Evolutionary conservation across 371 early-diverging fungal species (phyloP), one percentile per base, ranked within the genome.

Genomic region (Mortierella sp.): DNA sequence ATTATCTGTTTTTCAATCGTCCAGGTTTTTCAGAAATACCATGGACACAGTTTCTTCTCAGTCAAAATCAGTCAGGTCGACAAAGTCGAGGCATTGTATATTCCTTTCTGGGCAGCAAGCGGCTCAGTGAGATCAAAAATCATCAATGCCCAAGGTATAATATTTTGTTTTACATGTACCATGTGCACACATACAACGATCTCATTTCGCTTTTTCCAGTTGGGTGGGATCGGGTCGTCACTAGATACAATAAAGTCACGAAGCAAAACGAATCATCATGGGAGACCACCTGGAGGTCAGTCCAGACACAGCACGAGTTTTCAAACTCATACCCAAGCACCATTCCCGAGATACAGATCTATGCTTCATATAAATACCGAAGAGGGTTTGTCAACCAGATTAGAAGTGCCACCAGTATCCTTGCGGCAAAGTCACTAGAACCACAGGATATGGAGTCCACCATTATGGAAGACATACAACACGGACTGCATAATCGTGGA

Each of bases 71-170:
- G 74, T 16, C 73, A 80, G 16, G 83, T 85, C 3, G 81, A 86
- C 10, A 83, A 86, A n/a, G 86, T 88, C 21, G 86, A 88, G 60
- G 87, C 89, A 66, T 74, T 83, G 7, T 91, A 87, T 67, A 69
- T 91, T 22, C 91, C 91, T 0, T 91, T 89, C 62, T 91, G 91
- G 91, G 87, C 87, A 1, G 87, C 87, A 3, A 87, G 89, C 52
- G 87, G 86, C 22, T 84, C 84, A 38, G 87, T 91, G 19, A 79
- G 76, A 38, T 81, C 88, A 16, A 77, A 84, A 21, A 83, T 91
- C 28, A 85, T 86, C 50, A 88, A 88, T 69, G 91, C 89, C 4
- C 89, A 91, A 85, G 87, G 82, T 81, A 70, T 16, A 38, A 55
- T 24, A 24, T 32, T 52, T 19, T 52, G 22, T 16, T 52, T 21